These are phyloP conservation scores for Scheffersomyces quercinus DNA, from an alignment of 1,139 yeast genomes.

Conservation along the genomic window DNA sequence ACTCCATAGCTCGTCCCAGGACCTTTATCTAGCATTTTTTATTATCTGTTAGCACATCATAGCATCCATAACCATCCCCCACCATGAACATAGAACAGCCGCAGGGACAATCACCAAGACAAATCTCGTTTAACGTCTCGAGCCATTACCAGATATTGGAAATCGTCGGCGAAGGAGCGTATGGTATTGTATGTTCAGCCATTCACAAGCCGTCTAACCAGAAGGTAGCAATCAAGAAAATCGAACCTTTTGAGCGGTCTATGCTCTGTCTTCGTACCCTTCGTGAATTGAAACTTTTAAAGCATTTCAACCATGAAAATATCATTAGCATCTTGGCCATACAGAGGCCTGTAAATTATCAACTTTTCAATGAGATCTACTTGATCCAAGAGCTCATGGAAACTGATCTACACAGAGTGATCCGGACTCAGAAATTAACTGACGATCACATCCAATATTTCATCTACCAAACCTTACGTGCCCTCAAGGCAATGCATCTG, in stretches of 20 bases:
- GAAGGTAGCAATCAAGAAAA: slow-evolving; percentile 92
- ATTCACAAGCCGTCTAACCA: slow-evolving; percentile 84
- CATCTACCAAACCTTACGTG: slow-evolving; percentile 86
- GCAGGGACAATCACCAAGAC: slow-evolving; percentile 25
- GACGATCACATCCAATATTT: slow-evolving; percentile 96
- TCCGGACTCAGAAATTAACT: slow-evolving; percentile 76
- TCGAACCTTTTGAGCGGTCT: slow-evolving; percentile 89
- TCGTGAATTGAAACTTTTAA: slow-evolving; percentile 82
- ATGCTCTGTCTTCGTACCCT: slow-evolving; percentile 90
- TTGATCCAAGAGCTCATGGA: slow-evolving; percentile 95
- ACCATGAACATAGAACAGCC: slow-evolving; percentile 12
- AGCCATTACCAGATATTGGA: slow-evolving; percentile 83
- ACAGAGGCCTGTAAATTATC: slow-evolving; percentile 80
- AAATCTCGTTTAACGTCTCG: slow-evolving; percentile 81
- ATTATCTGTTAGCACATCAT: too few species aligned
- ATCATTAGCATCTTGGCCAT: slow-evolving; percentile 88
- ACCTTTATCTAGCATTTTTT: too few species aligned
- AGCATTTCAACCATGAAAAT: slow-evolving; percentile 89
- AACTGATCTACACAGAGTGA: slow-evolving; percentile 89
- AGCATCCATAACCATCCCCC: too few species aligned
- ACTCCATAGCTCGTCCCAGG: too few species aligned
- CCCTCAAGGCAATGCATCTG: slow-evolving; percentile 85
- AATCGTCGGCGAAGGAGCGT: slow-evolving; percentile 95
- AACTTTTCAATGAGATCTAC: slow-evolving; percentile 81
- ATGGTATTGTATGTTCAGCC: slow-evolving; percentile 94